A percentile compares a stretch with the other conserved stretches of the same genome.
These are phyloP conservation scores for Ophiosphaerella herpotricha DNA, from an alignment of 2,329 filamentous ascomycete genomes.

Conservation along the genomic window DNA sequence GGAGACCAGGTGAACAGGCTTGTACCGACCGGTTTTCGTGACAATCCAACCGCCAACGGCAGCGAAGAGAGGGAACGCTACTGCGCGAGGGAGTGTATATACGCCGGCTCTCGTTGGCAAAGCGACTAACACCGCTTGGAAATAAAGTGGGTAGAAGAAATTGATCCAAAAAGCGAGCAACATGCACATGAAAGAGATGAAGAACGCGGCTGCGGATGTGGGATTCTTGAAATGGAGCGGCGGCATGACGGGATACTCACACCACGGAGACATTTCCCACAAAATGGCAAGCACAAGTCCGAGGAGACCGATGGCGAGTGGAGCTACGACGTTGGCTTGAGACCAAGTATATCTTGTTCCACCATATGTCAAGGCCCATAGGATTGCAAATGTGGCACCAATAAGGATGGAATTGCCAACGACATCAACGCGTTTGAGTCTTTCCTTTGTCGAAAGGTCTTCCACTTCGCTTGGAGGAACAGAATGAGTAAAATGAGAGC, in stretches of 20 bases:
- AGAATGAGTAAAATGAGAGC: conserved; percentile 22
- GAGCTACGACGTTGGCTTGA: conserved; percentile 43
- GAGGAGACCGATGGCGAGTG: conserved; percentile 48
- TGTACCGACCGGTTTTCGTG: conserved; percentile 31
- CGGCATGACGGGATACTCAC: conserved; percentile 39
- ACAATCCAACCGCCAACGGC: conserved; percentile 1
- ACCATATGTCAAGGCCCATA: conserved; percentile 51
- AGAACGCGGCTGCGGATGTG: conserved; percentile 38
- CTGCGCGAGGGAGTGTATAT: background rate
- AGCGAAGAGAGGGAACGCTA: conserved; percentile 10
- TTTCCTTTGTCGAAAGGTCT: background rate
- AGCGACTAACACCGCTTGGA: conserved; percentile 48
- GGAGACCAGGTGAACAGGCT: conserved; percentile 1
- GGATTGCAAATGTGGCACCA: conserved; percentile 39
- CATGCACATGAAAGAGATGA: conserved; percentile 46
- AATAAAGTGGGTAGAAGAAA: conserved; percentile 54
- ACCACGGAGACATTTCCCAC: conserved; percentile 41
- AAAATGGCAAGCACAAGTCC: conserved; percentile 44
- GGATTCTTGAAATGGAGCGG: conserved; percentile 48
- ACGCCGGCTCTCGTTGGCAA: conserved; percentile 43
- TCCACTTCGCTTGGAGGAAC: conserved; percentile 47
- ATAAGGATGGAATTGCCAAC: conserved; percentile 52
- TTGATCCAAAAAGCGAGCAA: conserved; percentile 45
- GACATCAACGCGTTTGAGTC: conserved; percentile 40
- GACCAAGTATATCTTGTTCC: conserved; percentile 50